These are phyloP conservation scores for Jackrogersella multiformis DNA, from an alignment of 495 filamentous ascomycete genomes.

Conservation along the genomic window DNA sequence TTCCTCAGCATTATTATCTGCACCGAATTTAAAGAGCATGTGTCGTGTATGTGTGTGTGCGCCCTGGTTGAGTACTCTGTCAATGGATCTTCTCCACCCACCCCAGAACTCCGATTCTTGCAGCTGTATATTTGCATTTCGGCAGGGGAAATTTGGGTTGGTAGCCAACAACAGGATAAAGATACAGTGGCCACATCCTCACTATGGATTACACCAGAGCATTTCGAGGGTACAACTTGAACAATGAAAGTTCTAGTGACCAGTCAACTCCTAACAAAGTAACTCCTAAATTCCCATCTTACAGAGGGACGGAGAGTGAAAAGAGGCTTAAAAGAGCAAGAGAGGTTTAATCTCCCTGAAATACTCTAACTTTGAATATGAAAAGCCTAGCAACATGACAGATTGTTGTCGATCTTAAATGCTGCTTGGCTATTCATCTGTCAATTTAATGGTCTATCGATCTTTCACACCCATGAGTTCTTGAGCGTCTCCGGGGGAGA, in stretches of 20 bases:
- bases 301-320: conserved; percentile 41
- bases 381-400: conserved; percentile 26
- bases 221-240: conserved; percentile 40
- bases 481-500: conserved; percentile 21
- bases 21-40: conserved; percentile 38
- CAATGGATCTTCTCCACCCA: conserved; percentile 40
- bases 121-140: conserved; percentile 39
- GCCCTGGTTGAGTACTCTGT: conserved; percentile 39
- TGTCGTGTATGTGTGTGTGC: conserved; percentile 42
- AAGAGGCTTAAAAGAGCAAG: conserved; percentile 33
- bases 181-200: conserved; percentile 37
- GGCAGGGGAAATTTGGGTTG: conserved; percentile 34
- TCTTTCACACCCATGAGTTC: conserved; percentile 37
- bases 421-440: conserved; percentile 36
- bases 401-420: conserved; percentile 9
- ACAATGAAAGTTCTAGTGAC: conserved; percentile 42
- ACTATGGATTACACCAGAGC: conserved; percentile 34
- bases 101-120: conserved; percentile 39
- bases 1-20: conserved; percentile 36
- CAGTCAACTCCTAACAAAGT: conserved; percentile 44
- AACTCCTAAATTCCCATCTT: conserved; percentile 46
- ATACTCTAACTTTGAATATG: conserved; percentile 39
- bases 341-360: conserved; percentile 30
- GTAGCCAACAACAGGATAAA: conserved; percentile 34
- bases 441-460: conserved; percentile 37